phyloP scores from a whole-genome alignment of 2,329 filamentous ascomycete species.

The Arthroderma uncinatum region DNA sequence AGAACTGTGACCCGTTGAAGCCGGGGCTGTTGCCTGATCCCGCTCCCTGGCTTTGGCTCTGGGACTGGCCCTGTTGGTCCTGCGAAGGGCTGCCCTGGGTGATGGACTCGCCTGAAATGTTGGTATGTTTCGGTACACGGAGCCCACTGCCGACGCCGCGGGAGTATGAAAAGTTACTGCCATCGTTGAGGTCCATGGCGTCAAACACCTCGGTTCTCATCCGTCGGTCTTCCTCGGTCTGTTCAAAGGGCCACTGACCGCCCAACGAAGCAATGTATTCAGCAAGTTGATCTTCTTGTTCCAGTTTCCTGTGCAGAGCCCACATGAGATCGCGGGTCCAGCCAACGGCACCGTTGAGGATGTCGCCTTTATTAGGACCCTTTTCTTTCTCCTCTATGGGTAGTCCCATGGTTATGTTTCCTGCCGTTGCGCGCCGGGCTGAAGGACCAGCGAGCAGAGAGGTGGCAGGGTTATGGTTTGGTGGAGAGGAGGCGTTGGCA shows the following conservation, averaged over 20 bases:
- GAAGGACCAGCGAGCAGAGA: constrained; percentile 78
- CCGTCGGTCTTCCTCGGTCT: constrained; percentile 82
- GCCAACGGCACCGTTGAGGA: constrained; percentile 89
- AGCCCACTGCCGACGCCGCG: constrained; percentile 73
- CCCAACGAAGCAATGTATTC: constrained; percentile 63
- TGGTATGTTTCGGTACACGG: constrained; percentile 84
- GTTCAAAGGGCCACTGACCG: constrained; percentile 65
- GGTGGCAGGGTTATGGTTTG: constrained; percentile 47
- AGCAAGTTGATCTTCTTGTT: constrained; percentile 77
- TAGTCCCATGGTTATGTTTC: constrained; percentile 83
- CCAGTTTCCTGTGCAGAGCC: constrained; percentile 79
- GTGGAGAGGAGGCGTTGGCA: constrained; percentile 40
- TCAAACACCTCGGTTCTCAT: constrained; percentile 92
- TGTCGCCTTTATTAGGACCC: constrained; percentile 96
- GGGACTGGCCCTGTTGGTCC: not conserved
- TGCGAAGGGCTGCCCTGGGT: constrained; percentile 21
- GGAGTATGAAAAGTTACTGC: constrained; percentile 68
- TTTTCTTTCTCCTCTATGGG: constrained; percentile 97
- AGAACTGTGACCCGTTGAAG: constrained; percentile 43
- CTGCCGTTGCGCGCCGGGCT: constrained; percentile 65
- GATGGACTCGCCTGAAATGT: constrained; percentile 71
- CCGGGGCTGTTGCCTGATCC: constrained; percentile 54
- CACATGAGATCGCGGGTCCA: constrained; percentile 98
- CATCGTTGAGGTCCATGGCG: constrained; percentile 69
- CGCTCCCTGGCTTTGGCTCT: constrained; percentile 46